Evolutionary conservation across 768 basidiomycete species (phyloP), one percentile per base, ranked within the genome.

Genomic region (Tricholoma hemisulphureum): DNA sequence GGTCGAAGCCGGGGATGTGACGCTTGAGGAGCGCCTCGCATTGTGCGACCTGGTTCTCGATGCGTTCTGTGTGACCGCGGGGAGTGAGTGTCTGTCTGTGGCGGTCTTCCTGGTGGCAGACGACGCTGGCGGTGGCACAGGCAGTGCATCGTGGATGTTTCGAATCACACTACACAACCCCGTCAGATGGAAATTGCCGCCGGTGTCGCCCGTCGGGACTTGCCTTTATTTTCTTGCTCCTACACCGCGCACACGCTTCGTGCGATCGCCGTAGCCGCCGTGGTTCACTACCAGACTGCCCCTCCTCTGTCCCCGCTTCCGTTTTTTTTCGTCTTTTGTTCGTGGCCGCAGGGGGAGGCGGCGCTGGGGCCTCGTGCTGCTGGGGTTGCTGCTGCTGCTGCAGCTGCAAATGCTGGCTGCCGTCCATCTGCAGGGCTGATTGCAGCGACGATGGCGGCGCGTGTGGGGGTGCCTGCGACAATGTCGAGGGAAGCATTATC

Each of bases 221-320:
- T 80, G 85, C 89, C 90, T 94, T 94, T 77, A 94, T 94, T 88
- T 94, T 94, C 85, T 94, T 93, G 79, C 87, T 88, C 83, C 92
- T 89, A 82, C 92, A 94, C 72, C 92, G 83, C 62, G 92, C 88
- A 79, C 92, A 94, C 61, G 92, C 91, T 76, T 94, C 92, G 76
- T 94, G 92, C 67, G 91, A 92, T 69, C 92, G 85, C 65, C 92
- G 80, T 67, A 94, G 81, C 55, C 91, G 83, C 67, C 92, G 83
- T 43, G 90, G 88, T 72, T 92, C 91, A 55, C 86, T 80, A 41
- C 85, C 75, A 16, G 81, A 72, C 34, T 75, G 66, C 43, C 74
- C 72, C n/a, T 85, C 87, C 55, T 85, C 86, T 11, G 77, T 78
- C 24, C 75, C 77, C 2, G 76, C 74, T 51, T 86, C 85, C 1